These are phyloP conservation scores for Lotmaria passim DNA, from an alignment of 208 protist genomes.

Conservation along the genomic window DNA sequence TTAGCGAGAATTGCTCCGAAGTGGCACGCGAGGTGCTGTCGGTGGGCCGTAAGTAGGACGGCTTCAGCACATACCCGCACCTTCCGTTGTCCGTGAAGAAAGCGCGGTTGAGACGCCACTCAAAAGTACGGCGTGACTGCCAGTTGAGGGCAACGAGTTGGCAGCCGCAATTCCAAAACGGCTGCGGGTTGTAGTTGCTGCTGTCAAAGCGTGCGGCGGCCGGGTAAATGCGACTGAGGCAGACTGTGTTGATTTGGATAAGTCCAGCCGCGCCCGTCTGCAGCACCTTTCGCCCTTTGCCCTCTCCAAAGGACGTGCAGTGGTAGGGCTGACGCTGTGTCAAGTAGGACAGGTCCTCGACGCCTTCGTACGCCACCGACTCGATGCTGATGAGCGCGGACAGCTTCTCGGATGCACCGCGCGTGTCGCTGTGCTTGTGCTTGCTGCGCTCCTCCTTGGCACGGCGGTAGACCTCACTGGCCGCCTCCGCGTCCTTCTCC, in stretches of 20 bases:
- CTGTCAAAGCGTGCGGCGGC: slow-evolving; percentile 85
- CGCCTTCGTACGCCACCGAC: slow-evolving; percentile 55
- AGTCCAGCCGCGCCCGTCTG: slow-evolving; percentile 35
- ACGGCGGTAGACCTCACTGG: slow-evolving; percentile 2
- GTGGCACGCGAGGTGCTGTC: not conserved
- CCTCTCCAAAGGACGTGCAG: slow-evolving; percentile 61
- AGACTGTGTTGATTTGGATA: slow-evolving; percentile 57
- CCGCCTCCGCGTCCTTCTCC: slow-evolving; percentile 1
- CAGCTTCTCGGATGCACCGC: slow-evolving; percentile 29
- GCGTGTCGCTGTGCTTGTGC: slow-evolving; percentile 1
- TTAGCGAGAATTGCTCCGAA: slow-evolving; percentile 27
- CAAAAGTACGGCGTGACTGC: slow-evolving; percentile 66
- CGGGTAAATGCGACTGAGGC: slow-evolving; percentile 93
- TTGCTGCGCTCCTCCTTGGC: slow-evolving; percentile 7
- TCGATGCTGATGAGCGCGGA: slow-evolving; percentile 71
- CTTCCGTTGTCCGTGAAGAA: slow-evolving; percentile 93
- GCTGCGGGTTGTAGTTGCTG: slow-evolving; percentile 91
- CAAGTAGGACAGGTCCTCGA: slow-evolving; percentile 60
- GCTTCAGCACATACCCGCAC: slow-evolving; percentile 95
- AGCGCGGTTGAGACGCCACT: slow-evolving; percentile 78
- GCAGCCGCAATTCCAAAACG: slow-evolving; percentile 79
- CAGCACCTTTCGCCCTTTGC: slow-evolving; percentile 51
- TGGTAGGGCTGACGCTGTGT: slow-evolving; percentile 56
- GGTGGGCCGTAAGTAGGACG: slow-evolving; percentile 46
- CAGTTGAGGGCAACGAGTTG: slow-evolving; percentile 93